These are phyloP conservation scores for Mycena latifolia DNA, from an alignment of 768 basidiomycete genomes.

Conservation along the genomic window DNA sequence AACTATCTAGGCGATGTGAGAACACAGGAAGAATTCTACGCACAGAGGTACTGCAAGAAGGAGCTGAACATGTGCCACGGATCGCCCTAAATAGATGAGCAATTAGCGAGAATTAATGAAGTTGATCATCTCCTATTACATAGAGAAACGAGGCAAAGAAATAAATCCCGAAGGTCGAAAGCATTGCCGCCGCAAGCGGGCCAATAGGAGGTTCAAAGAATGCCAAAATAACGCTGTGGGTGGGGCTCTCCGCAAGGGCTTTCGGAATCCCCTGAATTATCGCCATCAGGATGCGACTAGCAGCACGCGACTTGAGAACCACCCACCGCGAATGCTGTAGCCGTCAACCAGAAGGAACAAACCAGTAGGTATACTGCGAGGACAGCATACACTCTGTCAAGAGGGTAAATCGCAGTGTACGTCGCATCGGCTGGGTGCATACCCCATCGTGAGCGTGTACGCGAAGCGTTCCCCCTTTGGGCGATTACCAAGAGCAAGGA, in stretches of 20 bases:
- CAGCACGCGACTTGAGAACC: too few species aligned
- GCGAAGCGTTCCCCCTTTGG: slow-evolving; percentile 79
- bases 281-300: background rate
- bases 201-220: slow-evolving; percentile 85
- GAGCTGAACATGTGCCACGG: slow-evolving; percentile 98
- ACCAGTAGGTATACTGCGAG: slow-evolving; percentile 86
- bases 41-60: slow-evolving; percentile 88
- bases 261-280: slow-evolving; percentile 68
- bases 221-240: slow-evolving; percentile 59
- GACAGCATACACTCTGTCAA: slow-evolving; percentile 81
- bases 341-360: slow-evolving; percentile 88
- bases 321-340: slow-evolving; percentile 76
- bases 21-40: background rate
- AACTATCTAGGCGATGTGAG: background rate
- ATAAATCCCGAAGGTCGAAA: slow-evolving; percentile 94
- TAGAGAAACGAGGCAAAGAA: slow-evolving; percentile 75
- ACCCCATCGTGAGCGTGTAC: slow-evolving; percentile 78
- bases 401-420: background rate
- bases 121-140: background rate
- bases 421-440: slow-evolving; percentile 34
- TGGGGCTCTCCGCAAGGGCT: slow-evolving; percentile 59
- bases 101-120: background rate
- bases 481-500: slow-evolving; percentile 80
- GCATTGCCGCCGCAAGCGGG: slow-evolving; percentile 84
- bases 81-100: slow-evolving; percentile 69